phyloP scores from a whole-genome alignment of 805 yeast species.

The Metschnikowia rubicola region DNA sequence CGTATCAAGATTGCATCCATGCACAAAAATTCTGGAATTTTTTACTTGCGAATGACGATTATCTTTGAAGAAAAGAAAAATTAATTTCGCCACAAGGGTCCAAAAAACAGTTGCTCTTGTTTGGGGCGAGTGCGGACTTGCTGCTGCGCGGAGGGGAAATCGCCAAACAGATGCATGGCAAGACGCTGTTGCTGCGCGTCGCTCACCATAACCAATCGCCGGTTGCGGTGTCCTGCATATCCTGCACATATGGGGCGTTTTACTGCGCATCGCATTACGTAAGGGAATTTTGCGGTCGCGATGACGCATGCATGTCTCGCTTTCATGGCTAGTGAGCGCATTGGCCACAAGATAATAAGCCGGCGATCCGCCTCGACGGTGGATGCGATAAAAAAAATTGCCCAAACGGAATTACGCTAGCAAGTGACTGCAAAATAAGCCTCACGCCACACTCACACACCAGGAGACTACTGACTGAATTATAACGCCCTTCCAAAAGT shows the following conservation, averaged over 20 bases:
- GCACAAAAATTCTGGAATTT: too few species aligned
- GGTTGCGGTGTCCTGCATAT: too few species aligned
- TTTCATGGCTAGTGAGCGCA: constrained; percentile 7
- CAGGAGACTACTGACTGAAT: too few species aligned
- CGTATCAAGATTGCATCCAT: too few species aligned
- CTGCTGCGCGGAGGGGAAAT: constrained; percentile 1
- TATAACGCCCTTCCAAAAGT: too few species aligned
- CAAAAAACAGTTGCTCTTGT: background rate
- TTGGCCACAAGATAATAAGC: constrained; percentile 10
- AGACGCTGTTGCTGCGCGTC: background rate
- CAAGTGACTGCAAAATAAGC: constrained; percentile 1
- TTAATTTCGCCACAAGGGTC: background rate
- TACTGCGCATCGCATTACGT: too few species aligned
- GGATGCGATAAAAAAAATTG: background rate
- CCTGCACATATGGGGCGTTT: too few species aligned
- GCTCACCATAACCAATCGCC: too few species aligned
- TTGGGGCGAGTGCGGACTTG: constrained; percentile 5
- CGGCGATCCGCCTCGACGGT: constrained; percentile 3
- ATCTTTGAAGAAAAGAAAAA: too few species aligned
- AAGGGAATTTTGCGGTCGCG: background rate
- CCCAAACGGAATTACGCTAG: background rate
- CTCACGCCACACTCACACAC: too few species aligned
- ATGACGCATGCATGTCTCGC: constrained; percentile 3
- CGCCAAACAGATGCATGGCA: background rate
- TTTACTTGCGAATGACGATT: too few species aligned